These are phyloP conservation scores for Rhizopus stolonifer DNA, from an alignment of 371 early-diverging fungal genomes.

Conservation along the genomic window DNA sequence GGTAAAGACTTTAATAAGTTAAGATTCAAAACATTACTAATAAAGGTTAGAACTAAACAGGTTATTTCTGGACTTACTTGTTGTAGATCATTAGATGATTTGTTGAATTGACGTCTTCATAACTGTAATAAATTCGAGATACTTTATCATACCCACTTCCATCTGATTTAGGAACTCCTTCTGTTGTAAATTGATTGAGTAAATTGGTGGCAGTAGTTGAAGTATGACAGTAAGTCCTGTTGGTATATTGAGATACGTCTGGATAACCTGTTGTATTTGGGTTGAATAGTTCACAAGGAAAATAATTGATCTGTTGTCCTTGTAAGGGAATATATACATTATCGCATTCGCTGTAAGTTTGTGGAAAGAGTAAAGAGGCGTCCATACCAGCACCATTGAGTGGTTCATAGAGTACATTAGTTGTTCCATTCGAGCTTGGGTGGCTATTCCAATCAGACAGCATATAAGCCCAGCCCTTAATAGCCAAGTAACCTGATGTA, in stretches of 20 bases:
- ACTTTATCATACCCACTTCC: constrained; percentile 33
- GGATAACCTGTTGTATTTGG: constrained; percentile 45
- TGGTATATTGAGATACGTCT: constrained; percentile 47
- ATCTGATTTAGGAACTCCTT: constrained; percentile 30
- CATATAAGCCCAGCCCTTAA: constrained; percentile 59
- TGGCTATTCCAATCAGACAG: constrained; percentile 52
- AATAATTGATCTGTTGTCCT: constrained; percentile 52
- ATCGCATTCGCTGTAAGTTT: constrained; percentile 55
- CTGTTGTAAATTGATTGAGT: constrained; percentile 27
- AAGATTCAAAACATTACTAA: constrained; percentile 43
- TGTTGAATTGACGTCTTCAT: constrained; percentile 57
- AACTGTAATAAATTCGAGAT: constrained; percentile 68
- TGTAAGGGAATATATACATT: constrained; percentile 48
- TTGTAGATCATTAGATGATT: constrained; percentile 67
- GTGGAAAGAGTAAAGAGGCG: constrained; percentile 55
- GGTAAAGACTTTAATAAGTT: constrained; percentile 36
- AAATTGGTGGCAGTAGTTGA: constrained; percentile 39
- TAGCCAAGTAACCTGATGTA: constrained; percentile 43
- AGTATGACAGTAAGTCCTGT: constrained; percentile 65
- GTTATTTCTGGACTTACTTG: constrained; percentile 57
- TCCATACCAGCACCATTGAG: constrained; percentile 66
- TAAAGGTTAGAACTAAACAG: constrained; percentile 9
- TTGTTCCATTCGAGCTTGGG: constrained; percentile 32
- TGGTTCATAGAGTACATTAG: constrained; percentile 58
- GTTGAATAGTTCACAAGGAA: constrained; percentile 67